phyloP scores from a whole-genome alignment of 1,284 basidiomycete genomes.

The Malassezia slooffiae region DNA sequence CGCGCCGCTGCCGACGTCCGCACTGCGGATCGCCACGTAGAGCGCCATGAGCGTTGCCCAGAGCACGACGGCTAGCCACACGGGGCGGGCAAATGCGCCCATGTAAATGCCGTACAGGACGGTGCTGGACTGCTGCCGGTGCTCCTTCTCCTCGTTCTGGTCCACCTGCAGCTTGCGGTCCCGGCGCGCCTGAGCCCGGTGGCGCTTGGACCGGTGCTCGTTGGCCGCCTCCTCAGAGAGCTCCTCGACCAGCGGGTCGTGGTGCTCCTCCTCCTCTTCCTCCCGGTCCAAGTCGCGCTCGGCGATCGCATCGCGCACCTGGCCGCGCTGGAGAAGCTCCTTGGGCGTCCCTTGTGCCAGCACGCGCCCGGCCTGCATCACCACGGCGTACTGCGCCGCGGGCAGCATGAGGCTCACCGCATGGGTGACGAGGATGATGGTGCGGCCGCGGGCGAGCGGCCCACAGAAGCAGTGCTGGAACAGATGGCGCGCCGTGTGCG shows the following conservation, averaged over 20 bases:
- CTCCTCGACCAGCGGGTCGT: background rate
- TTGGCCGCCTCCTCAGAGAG: background rate
- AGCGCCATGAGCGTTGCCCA: slow-evolving; percentile 29
- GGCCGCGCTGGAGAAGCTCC: slow-evolving; percentile 44
- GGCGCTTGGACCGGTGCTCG: too few species aligned
- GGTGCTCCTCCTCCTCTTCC: slow-evolving; percentile 19
- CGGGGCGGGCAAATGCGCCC: slow-evolving; percentile 21
- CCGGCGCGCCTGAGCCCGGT: too few species aligned
- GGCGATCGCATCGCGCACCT: background rate
- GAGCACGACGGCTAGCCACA: slow-evolving; percentile 18
- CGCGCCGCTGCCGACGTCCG: slow-evolving; percentile 34
- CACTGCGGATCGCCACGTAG: slow-evolving; percentile 27
- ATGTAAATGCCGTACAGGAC: slow-evolving; percentile 39
- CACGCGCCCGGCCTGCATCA: slow-evolving; percentile 63
- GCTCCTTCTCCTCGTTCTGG: slow-evolving; percentile 40
- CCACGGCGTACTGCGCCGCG: slow-evolving; percentile 58
- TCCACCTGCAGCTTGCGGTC: slow-evolving; percentile 17
- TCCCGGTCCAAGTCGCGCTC: slow-evolving; percentile 20
- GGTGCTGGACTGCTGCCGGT: slow-evolving; percentile 28
- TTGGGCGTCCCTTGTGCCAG: slow-evolving; percentile 59
- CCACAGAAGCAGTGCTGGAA: slow-evolving; percentile 59
- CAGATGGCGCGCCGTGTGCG: slow-evolving; percentile 68
- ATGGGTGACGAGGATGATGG: slow-evolving; percentile 73
- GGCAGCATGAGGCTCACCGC: slow-evolving; percentile 67
- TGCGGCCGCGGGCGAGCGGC: slow-evolving; percentile 57